Evolutionary conservation across 192 early-diverging fungal species (phyloP), one percentile per base, ranked within the genome.

Genomic region (Umbelopsis sp.): DNA sequence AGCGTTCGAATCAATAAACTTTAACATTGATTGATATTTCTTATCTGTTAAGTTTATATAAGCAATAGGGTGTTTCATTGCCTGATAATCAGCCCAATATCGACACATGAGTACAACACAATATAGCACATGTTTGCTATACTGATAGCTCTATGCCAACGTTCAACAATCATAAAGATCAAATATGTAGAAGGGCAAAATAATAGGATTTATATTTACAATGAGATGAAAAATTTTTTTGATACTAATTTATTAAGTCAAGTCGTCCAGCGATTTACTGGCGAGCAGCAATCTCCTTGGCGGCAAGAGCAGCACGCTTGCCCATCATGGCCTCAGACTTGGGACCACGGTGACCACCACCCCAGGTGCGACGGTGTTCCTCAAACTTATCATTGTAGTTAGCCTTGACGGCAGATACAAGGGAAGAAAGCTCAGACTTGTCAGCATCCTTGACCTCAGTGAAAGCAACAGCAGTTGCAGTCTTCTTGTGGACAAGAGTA

Each of bases 401-500:
- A 82, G 87, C 80, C 91, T 97, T 97, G 88, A 95, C 84, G 70
- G 93, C 89, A 77, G 86, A 87, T 77, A 98, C 86, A 68, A 98
- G 84, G 48, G 89, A 83, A 72, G 91, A 85, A 61, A 98, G 87
- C 69, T 92, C 85, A 71, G 85, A 75, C 91, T 98, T 97, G 90
- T 98, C 97, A 86, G 94, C 95, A 68, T 91, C 86, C 80, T 87
- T 89, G 80, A 95, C 90, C 50, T 97, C 97, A 71, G 92, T 93
- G 73, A 98, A 80, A 61, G 93, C 95, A 66, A 98, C 81, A 67
- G 95, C 95, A 58, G 97, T 97, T 80, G 95, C 95, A 69, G 94
- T 98, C 94, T 98, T 98, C 90, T 97, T 94, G 92, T 97, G 95
- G 79, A 98, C 94, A 64, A 97, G 92, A 70, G 95, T 94, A 76